These are phyloP conservation scores for Verbena officinalis DNA, from an alignment of 257 asterid genomes.

Conservation along the genomic window DNA sequence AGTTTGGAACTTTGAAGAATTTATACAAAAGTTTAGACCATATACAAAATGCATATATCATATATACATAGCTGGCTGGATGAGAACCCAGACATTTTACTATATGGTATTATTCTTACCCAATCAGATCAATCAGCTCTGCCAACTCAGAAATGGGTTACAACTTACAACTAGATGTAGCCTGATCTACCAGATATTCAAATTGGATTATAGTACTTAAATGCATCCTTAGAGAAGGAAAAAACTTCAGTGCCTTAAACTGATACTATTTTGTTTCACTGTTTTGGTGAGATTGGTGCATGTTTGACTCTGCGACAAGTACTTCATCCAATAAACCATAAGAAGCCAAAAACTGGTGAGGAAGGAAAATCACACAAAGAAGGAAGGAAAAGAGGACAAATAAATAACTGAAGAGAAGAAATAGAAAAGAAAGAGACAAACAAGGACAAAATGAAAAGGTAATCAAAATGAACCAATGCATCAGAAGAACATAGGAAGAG, in stretches of 20 bases:
- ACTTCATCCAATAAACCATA: no score
- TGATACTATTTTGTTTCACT: background rate
- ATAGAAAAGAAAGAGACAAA: background rate
- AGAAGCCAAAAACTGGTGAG: no score
- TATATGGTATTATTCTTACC: background rate
- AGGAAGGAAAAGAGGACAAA: background rate
- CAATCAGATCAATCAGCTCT: no score
- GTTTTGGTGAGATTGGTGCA: background rate
- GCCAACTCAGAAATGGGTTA: background rate
- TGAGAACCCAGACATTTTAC: background rate
- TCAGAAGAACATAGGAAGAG: background rate
- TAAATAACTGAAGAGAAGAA: background rate
- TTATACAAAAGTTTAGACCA: background rate
- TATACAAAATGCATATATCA: background rate
- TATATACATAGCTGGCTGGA: background rate
- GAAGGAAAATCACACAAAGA: background rate
- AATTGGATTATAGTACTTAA: conserved; percentile 1
- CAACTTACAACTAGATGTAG: no score
- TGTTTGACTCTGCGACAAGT: background rate
- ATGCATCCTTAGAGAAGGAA: background rate
- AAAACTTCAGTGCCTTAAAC: background rate
- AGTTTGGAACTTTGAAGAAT: background rate
- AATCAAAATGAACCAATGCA: background rate
- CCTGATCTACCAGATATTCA: no score
- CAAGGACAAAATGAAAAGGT: background rate